Conservation (phyloP, 2,329 filamentous ascomycete species). For the Lithohypha guttulata region DNA sequence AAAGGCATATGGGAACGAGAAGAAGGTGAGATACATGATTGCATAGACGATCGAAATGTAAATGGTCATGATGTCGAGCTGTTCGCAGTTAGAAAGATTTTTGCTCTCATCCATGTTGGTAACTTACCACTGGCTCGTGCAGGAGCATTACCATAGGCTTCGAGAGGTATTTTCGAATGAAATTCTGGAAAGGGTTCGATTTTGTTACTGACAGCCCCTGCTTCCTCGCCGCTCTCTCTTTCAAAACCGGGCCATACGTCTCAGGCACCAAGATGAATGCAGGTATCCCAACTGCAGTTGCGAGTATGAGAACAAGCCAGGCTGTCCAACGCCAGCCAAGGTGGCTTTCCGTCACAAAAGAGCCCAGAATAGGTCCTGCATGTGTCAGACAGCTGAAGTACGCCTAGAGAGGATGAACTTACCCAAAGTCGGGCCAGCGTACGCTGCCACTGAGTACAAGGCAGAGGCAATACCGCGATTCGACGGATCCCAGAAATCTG, state of each 20-base stretch:
- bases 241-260: slow-evolving; percentile 41
- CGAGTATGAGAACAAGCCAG: slow-evolving; percentile 45
- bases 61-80: slow-evolving; percentile 40
- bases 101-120: background rate
- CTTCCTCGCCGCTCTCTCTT: slow-evolving; percentile 36
- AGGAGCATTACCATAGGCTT: slow-evolving; percentile 38
- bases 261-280: slow-evolving; percentile 41
- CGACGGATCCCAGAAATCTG: slow-evolving; percentile 40
- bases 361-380: slow-evolving; percentile 40
- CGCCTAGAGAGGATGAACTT: background rate
- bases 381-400: slow-evolving; percentile 36
- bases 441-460: slow-evolving; percentile 24
- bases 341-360: slow-evolving; percentile 38
- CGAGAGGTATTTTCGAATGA: slow-evolving; percentile 36
- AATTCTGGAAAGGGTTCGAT: slow-evolving; percentile 22
- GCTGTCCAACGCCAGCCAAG: slow-evolving; percentile 49
- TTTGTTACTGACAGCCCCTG: slow-evolving; percentile 34
- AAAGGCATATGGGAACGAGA: slow-evolving; percentile 33
- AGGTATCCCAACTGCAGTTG: slow-evolving; percentile 32
- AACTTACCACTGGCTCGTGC: slow-evolving; percentile 35
- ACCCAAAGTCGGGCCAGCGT: slow-evolving; percentile 35
- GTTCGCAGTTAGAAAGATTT: slow-evolving; percentile 24
- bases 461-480: slow-evolving; percentile 47
- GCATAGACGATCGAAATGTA: slow-evolving; percentile 32
- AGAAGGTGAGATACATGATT: slow-evolving; percentile 28